phyloP scores from a whole-genome alignment of 495 filamentous ascomycete species.

The Cenococcum geophilum region DNA sequence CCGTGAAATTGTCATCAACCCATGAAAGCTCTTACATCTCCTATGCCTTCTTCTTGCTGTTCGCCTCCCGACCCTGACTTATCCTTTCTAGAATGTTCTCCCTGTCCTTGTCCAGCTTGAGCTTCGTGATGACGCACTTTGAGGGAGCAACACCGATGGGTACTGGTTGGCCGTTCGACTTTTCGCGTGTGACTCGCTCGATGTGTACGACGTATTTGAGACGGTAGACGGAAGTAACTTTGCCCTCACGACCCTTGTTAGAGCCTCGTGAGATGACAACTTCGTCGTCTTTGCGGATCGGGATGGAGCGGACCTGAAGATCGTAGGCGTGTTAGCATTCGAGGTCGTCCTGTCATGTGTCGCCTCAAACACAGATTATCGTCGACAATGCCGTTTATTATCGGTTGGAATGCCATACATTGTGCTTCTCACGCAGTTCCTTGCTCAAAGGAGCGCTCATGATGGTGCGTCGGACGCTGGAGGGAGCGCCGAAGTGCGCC shows the following conservation, averaged over 20 bases:
- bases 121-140: slow-evolving; percentile 94
- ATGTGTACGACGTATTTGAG: slow-evolving; percentile 65
- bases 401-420: slow-evolving; percentile 44
- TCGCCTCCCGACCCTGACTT: slow-evolving; percentile 61
- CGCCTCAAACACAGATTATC: neutral
- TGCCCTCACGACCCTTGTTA: slow-evolving; percentile 82
- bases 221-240: slow-evolving; percentile 93
- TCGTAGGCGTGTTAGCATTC: neutral
- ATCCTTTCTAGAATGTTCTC: slow-evolving; percentile 87
- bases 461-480: slow-evolving; percentile 81
- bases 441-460: slow-evolving; percentile 46
- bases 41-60: slow-evolving; percentile 39
- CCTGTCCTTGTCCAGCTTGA: slow-evolving; percentile 95
- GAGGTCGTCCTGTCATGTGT: neutral
- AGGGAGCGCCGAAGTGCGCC: slow-evolving; percentile 90
- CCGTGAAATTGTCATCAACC: slow-evolving; percentile 35
- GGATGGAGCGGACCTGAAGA: slow-evolving; percentile 82
- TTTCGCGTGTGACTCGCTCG: slow-evolving; percentile 88
- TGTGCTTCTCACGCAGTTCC: slow-evolving; percentile 78
- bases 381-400: neutral
- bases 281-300: slow-evolving; percentile 97
- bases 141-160: slow-evolving; percentile 70
- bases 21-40: slow-evolving; percentile 41
- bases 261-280: slow-evolving; percentile 78
- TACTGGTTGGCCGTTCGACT: slow-evolving; percentile 85